Conservation (phyloP, 179 eudicot species). For the Vitellaria paradoxa region DNA sequence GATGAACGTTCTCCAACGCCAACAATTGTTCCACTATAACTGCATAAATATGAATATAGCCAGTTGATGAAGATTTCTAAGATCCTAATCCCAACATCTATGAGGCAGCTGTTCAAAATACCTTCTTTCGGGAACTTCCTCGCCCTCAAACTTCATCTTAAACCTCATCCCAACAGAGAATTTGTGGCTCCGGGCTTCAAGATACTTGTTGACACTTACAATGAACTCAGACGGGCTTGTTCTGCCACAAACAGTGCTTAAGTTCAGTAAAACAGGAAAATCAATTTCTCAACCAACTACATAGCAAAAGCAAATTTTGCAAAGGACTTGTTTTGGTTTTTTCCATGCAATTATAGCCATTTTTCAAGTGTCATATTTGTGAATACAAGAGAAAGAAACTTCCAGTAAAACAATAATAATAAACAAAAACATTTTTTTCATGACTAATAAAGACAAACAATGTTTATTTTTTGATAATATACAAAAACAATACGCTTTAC, state of each 20-base stretch:
- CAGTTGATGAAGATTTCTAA: conserved; percentile 1
- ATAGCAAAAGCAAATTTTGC: not conserved
- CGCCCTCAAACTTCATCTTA: conserved; percentile 90
- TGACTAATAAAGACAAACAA: not conserved
- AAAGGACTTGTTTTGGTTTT: not conserved
- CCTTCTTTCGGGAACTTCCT: conserved; percentile 93
- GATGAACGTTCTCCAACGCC: conserved; percentile 61
- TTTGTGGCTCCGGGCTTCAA: conserved; percentile 66
- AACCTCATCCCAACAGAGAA: conserved; percentile 88
- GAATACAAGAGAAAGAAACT: not conserved
- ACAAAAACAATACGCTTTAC: not conserved
- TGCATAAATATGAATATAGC: conserved; percentile 24
- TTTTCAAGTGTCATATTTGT: not conserved
- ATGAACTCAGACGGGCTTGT: conserved; percentile 81
- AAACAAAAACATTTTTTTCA: not conserved
- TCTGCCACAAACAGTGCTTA: conserved; percentile 30
- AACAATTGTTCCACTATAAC: conserved; percentile 89
- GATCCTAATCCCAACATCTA: not conserved
- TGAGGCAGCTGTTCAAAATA: conserved; percentile 14
- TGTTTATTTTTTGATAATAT: not conserved
- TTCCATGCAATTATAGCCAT: not conserved
- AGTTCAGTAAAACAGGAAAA: not conserved
- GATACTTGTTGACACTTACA: conserved; percentile 79
- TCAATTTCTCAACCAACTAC: not conserved
- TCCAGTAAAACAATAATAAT: not conserved